phyloP scores from a whole-genome alignment of 768 basidiomycete genomes.

The Cyathus striatus region DNA sequence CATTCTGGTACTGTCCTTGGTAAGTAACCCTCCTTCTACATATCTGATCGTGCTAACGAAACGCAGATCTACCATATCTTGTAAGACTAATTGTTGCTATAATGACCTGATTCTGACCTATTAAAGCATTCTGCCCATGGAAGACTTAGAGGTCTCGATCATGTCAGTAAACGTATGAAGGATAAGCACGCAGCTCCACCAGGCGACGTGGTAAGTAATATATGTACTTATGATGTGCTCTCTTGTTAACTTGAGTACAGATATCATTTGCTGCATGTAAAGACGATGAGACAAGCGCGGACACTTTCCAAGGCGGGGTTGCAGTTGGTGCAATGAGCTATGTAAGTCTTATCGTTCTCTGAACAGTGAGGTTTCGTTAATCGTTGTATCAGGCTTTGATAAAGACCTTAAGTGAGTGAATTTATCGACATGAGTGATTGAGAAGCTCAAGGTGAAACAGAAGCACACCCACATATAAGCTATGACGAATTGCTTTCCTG shows the following conservation, averaged over 20 bases:
- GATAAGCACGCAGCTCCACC: neutral
- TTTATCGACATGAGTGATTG: too few species aligned
- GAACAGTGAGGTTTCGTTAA: too few species aligned
- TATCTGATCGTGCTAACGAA: neutral
- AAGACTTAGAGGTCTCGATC: neutral
- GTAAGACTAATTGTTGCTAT: neutral
- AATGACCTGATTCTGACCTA: too few species aligned
- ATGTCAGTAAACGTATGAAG: neutral
- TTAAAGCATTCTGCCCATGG: neutral
- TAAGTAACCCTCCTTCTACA: neutral
- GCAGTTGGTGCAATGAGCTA: neutral
- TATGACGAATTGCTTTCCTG: neutral
- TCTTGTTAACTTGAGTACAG: neutral
- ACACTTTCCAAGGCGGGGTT: neutral
- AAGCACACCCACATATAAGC: neutral
- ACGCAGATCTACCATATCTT: neutral
- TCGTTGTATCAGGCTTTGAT: constrained; percentile 1
- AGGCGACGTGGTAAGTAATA: neutral
- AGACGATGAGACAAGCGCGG: neutral
- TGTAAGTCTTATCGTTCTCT: neutral
- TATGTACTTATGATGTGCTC: neutral
- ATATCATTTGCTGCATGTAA: neutral
- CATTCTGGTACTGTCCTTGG: neutral
- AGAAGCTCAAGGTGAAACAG: neutral
- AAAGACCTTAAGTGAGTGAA: neutral